phyloP scores from a whole-genome alignment of 306 rosid genomes.

The Quercus suber region DNA sequence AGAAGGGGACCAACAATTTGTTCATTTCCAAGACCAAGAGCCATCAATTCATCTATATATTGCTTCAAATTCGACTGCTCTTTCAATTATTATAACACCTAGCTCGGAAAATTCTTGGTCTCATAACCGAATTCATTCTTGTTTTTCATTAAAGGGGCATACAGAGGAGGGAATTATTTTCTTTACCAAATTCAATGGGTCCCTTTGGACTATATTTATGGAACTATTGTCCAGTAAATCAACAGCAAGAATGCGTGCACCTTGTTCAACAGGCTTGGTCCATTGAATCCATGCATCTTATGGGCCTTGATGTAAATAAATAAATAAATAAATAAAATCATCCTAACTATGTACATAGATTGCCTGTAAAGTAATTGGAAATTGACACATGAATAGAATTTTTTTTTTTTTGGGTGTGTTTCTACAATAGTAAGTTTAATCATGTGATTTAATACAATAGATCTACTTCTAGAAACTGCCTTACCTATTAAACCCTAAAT shows the following conservation, averaged over 20 bases:
- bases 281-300: neutral
- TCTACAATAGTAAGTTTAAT: too few relatives aligned
- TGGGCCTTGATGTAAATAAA: neutral
- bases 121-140: neutral
- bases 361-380: neutral
- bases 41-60: neutral
- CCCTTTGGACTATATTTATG: neutral
- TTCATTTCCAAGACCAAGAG: too few relatives aligned
- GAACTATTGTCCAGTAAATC: neutral
- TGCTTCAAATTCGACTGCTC: neutral
- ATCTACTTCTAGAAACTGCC: too few relatives aligned
- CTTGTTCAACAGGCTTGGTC: neutral
- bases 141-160: neutral
- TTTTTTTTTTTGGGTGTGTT: too few relatives aligned
- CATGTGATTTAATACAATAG: too few relatives aligned
- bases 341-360: neutral
- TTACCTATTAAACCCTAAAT: too few relatives aligned
- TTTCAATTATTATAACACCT: neutral
- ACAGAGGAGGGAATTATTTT: neutral
- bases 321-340: neutral
- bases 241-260: neutral
- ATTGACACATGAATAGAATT: neutral
- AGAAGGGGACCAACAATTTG: too few relatives aligned
- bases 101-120: neutral
- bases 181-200: neutral